A percentile compares a stretch with the other conserved stretches of the same genome.
Evolutionary conservation across 805 yeast species (phyloP).

Genomic region (Lachancea fermentati): DNA sequence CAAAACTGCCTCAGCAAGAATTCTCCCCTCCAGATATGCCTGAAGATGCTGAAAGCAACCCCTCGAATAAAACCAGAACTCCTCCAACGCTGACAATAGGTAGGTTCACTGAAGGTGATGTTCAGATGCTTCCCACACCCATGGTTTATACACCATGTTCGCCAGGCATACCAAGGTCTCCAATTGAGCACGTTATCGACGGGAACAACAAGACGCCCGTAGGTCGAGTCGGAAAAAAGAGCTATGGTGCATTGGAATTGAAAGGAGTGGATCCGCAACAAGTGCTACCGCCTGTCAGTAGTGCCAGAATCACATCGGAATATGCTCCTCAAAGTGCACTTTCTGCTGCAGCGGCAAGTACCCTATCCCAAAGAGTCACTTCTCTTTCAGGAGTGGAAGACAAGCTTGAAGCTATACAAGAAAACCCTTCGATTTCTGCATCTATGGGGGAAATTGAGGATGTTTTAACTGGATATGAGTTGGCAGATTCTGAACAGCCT

Average conservation of each 20-base stretch:
- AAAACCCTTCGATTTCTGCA: background rate
- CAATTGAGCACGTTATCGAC: slow-evolving; percentile 5
- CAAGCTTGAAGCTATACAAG: slow-evolving; percentile 3
- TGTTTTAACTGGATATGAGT: slow-evolving; percentile 16
- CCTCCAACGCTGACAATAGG: slow-evolving; percentile 21
- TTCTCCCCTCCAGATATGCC: slow-evolving; percentile 9
- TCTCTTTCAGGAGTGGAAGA: slow-evolving; percentile 7
- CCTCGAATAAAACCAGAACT: slow-evolving; percentile 10
- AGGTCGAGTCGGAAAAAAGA: background rate
- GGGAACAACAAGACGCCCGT: background rate
- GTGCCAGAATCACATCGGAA: slow-evolving; percentile 17
- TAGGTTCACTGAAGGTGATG: slow-evolving; percentile 19
- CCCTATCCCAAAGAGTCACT: slow-evolving; percentile 9
- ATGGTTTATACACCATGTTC: slow-evolving; percentile 25
- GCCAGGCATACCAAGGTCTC: slow-evolving; percentile 17
- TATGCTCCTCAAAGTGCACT: slow-evolving; percentile 9
- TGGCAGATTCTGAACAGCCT: slow-evolving; percentile 13
- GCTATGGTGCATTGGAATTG: background rate
- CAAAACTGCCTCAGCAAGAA: slow-evolving; percentile 18
- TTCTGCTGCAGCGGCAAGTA: slow-evolving; percentile 5
- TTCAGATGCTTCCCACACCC: slow-evolving; percentile 30
- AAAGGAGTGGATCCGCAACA: background rate
- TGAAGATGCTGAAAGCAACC: background rate
- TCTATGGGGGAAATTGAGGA: slow-evolving; percentile 9
- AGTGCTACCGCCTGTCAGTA: background rate